phyloP scores from a whole-genome alignment of 1,139 yeast genomes.

The Yamadazyma epiphylla region DNA sequence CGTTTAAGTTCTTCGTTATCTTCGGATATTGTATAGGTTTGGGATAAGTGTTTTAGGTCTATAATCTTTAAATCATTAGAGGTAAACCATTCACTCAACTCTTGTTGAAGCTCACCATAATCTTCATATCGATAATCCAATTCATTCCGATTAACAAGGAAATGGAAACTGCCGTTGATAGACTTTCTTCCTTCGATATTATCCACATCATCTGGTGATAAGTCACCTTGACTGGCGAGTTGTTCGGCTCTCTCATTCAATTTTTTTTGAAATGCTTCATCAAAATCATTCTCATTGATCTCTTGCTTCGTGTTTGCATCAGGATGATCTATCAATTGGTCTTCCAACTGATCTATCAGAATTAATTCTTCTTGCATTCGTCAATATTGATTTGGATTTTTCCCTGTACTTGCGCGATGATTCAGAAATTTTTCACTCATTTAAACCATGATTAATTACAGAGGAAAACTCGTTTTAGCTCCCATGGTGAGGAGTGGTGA shows the following conservation, averaged over 20 bases:
- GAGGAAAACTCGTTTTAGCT: conserved; percentile 78
- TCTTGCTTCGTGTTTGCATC: conserved; percentile 35
- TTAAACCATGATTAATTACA: conserved; percentile 14
- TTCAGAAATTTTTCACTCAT: too few species aligned
- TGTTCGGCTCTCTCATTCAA: conserved; percentile 45
- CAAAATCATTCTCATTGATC: conserved; percentile 28
- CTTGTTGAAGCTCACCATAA: conserved; percentile 35
- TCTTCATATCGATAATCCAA: conserved; percentile 49
- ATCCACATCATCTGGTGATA: conserved; percentile 4
- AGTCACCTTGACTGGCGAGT: conserved; percentile 13
- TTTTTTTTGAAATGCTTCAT: conserved; percentile 44
- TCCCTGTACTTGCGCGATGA: neutral
- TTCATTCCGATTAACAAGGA: conserved; percentile 31
- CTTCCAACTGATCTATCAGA: conserved; percentile 45
- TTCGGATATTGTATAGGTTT: conserved; percentile 5
- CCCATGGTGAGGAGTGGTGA: conserved; percentile 98
- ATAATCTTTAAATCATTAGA: conserved; percentile 40
- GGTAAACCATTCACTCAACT: conserved; percentile 65
- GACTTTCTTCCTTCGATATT: conserved; percentile 4
- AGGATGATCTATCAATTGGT: conserved; percentile 46
- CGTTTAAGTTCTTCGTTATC: neutral
- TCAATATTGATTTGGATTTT: neutral
- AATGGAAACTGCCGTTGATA: conserved; percentile 17
- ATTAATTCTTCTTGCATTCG: conserved; percentile 35
- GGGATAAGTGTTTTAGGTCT: conserved; percentile 16